Evolutionary conservation across 2,329 filamentous ascomycete species (phyloP), one percentile per base, ranked within the genome.

Genomic region (Colletotrichum zoysiae): DNA sequence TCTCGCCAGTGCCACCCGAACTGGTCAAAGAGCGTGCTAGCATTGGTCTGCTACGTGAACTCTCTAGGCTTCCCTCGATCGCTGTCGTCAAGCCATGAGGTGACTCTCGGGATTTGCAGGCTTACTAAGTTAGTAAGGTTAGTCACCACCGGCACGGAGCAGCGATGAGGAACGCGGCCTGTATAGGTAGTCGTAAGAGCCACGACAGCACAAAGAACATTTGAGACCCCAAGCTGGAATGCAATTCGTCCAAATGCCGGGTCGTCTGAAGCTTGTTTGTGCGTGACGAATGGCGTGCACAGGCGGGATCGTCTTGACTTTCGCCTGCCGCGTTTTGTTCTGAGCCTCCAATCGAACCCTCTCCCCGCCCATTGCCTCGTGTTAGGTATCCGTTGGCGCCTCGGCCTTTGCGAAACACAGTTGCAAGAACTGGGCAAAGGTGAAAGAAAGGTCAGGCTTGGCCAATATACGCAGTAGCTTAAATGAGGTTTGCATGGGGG

Each of bases 201-300:
- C 59, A 26, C 20, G 46, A 35, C 18, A 18, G 51, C n/a, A 44
- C 18, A 30, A 63, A 44, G 48, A 48, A 48, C 3, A 23, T 48
- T 44, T 50, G 51, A 67, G 57, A 67, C 67, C 44, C 44, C 30
- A 26, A 71, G 46, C 53, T 40, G 65, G 59, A 44, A 71, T 63
- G 59, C 59, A 40, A 69, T 59, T 69, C 69, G 65, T 26, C 30
- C 26, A n/a, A n/a, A 30, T 48, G 51, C 26, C 44, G 48, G 26
- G n/a, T 48, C 40, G 44, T 50, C 69, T 55, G 65, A 71, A 71
- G 69, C 59, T 68, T 71, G 69, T 69, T 67, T 71, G 58, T 40
- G 23, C 26, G 18, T 20, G 58, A 44, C 35, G 26, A 62, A 69
- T 44, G 33, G 55, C 55, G n/a, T 20, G 53, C n/a, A 18, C 14